phyloP scores from a whole-genome alignment of 1,284 basidiomycete genomes.

The Sparassis latifolia region DNA sequence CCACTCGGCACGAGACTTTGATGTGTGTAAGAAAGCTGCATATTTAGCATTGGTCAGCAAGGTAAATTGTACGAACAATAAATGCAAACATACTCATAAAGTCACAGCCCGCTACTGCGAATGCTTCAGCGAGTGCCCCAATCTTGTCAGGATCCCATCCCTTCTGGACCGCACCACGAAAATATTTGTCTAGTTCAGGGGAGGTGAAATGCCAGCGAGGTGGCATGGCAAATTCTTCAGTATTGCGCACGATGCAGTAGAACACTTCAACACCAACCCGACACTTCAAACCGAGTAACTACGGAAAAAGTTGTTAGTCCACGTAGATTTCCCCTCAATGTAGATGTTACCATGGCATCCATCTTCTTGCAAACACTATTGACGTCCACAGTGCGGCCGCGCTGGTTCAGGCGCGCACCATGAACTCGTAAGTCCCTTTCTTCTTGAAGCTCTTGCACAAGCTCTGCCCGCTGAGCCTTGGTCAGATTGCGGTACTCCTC shows the following conservation, averaged over 20 bases:
- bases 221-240: neutral
- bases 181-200: neutral
- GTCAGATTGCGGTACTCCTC: conserved; percentile 4
- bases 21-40: neutral
- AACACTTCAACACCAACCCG: conserved; percentile 2
- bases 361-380: neutral
- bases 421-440: neutral
- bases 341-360: neutral
- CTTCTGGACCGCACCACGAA: neutral
- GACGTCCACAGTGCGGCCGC: neutral
- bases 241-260: conserved; percentile 6
- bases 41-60: neutral
- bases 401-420: neutral
- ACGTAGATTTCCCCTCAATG: neutral
- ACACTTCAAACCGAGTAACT: neutral
- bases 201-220: conserved; percentile 4
- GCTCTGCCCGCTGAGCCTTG: neutral
- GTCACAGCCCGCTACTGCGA: neutral
- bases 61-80: neutral
- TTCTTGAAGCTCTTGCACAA: neutral
- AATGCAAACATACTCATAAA: neutral
- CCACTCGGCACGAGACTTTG: conserved; percentile 1
- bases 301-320: neutral
- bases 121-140: neutral
- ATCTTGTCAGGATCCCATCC: conserved; percentile 3